Conservation (phyloP, 2,329 filamentous ascomycete genomes). For the Arthrobotrys megalospora region DNA sequence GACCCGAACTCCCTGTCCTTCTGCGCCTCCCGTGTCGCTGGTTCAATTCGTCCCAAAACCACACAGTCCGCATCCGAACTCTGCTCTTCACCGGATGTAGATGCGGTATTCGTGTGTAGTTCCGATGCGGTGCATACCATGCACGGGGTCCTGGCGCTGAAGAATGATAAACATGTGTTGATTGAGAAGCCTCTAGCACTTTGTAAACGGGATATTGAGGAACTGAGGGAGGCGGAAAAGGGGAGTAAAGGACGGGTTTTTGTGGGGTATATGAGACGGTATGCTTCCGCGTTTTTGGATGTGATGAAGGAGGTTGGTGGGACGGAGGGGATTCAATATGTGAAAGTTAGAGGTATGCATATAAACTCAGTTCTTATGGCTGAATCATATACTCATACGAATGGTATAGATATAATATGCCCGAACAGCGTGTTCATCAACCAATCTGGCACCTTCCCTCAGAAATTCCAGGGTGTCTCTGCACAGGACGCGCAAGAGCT, state of each 20-base stretch:
- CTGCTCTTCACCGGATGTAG: constrained; percentile 69
- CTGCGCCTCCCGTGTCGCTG: constrained; percentile 64
- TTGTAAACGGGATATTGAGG: constrained; percentile 69
- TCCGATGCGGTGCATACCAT: constrained; percentile 73
- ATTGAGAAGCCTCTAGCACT: constrained; percentile 75
- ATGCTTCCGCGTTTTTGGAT: constrained; percentile 73
- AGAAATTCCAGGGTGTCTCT: constrained; percentile 68
- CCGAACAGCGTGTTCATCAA: constrained; percentile 71
- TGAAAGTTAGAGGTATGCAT: constrained; percentile 67
- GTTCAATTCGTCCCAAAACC: constrained; percentile 44
- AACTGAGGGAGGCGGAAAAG: constrained; percentile 71
- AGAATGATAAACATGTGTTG: constrained; percentile 73
- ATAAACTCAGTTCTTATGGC: neutral
- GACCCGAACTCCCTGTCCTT: constrained; percentile 68
- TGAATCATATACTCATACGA: neutral
- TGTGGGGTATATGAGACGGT: constrained; percentile 76
- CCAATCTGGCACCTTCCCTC: constrained; percentile 71
- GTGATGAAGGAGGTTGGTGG: constrained; percentile 72
- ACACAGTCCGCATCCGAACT: constrained; percentile 69
- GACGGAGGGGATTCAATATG: constrained; percentile 73
- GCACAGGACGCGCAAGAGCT: constrained; percentile 63
- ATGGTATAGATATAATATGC: constrained; percentile 70
- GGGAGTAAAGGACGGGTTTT: constrained; percentile 70
- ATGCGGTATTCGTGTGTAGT: constrained; percentile 73
- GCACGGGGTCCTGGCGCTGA: constrained; percentile 71